Conservation (phyloP, 2,329 filamentous ascomycete genomes). For the Pseudogymnoascus sp. region DNA sequence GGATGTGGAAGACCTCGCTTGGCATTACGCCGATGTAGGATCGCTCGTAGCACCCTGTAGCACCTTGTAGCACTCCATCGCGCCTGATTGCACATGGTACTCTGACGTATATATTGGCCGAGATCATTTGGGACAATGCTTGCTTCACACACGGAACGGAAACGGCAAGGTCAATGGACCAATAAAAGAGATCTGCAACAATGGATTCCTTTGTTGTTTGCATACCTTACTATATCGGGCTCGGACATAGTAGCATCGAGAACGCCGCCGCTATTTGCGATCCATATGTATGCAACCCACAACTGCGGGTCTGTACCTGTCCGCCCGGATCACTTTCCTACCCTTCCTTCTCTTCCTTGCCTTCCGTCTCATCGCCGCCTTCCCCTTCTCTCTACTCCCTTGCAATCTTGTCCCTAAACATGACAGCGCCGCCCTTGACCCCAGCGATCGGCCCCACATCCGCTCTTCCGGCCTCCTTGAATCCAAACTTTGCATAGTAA, state of each 20-base stretch:
- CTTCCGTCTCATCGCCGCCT: not conserved
- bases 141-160: not conserved
- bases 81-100: not conserved
- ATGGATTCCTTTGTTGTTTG: not conserved
- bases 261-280: not conserved
- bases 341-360: not conserved
- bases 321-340: not conserved
- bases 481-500: conserved; percentile 32
- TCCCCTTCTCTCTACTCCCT: not conserved
- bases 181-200: not conserved
- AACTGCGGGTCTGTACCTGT: not conserved
- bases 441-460: conserved; percentile 27
- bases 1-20: not conserved
- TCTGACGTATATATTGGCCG: not conserved
- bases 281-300: not conserved
- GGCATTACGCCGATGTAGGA: not conserved
- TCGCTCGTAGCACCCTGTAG: not conserved
- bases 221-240: not conserved
- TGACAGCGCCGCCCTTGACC: conserved; percentile 27
- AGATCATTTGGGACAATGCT: not conserved
- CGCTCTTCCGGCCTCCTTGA: conserved; percentile 29
- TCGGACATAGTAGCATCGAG: not conserved
- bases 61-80: not conserved
- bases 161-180: not conserved
- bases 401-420: conserved; percentile 23